phyloP scores from a whole-genome alignment of 2,329 filamentous ascomycete genomes.

The Trichoderma atroviride region DNA sequence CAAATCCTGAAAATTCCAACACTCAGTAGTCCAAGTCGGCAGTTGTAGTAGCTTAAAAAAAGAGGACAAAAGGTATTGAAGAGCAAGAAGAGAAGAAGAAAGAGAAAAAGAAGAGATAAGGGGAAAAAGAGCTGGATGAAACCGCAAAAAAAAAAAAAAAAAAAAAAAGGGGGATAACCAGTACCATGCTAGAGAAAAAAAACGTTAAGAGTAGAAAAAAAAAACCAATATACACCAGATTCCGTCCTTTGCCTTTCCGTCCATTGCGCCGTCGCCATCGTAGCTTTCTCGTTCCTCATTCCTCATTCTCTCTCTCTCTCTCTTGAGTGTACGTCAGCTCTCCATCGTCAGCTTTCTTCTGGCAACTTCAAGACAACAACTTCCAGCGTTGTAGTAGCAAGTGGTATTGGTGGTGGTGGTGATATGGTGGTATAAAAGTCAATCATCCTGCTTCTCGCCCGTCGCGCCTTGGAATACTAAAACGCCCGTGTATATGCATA shows the following conservation, averaged over 20 bases:
- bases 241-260: slow-evolving; percentile 21
- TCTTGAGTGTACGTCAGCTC: neutral
- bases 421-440: slow-evolving; percentile 17
- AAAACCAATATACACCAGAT: slow-evolving; percentile 11
- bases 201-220: neutral
- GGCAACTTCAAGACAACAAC: slow-evolving; percentile 5
- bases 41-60: slow-evolving; percentile 12
- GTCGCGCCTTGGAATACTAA: slow-evolving; percentile 26
- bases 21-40: slow-evolving; percentile 13
- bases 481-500: slow-evolving; percentile 52
- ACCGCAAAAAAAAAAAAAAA: slow-evolving; percentile 1
- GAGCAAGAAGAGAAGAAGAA: slow-evolving; percentile 12
- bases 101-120: slow-evolving; percentile 16
- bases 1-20: slow-evolving; percentile 24
- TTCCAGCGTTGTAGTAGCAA: slow-evolving; percentile 8
- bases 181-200: slow-evolving; percentile 20
- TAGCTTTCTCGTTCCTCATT: neutral
- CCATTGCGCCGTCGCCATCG: slow-evolving; percentile 25
- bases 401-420: neutral
- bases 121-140: neutral
- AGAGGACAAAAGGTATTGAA: neutral
- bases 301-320: neutral
- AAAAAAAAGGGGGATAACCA: slow-evolving; percentile 21
- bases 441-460: slow-evolving; percentile 17
- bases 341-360: neutral